Evolutionary conservation across 2,329 filamentous ascomycete species (phyloP).

Genomic region (Diaporthe capsici): DNA sequence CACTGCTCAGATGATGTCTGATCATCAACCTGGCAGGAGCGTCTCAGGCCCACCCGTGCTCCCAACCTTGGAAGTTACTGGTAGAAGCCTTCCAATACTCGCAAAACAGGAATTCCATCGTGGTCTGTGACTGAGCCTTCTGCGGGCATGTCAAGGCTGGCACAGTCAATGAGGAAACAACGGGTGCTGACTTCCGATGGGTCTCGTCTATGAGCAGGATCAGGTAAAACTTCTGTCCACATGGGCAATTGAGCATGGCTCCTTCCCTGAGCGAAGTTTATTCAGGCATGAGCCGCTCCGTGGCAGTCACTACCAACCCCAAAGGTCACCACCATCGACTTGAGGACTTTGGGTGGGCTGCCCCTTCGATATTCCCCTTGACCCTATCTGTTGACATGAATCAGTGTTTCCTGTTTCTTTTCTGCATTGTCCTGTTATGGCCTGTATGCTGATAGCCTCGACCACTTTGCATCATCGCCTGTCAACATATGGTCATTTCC

Average conservation of each 20-base stretch:
- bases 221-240: too few species aligned
- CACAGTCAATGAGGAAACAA: too few species aligned
- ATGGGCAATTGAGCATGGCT: background rate
- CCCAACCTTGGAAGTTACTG: too few species aligned
- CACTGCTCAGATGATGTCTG: background rate
- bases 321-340: background rate
- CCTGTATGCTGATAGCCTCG: background rate
- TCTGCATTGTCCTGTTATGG: background rate
- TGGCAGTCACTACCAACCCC: background rate
- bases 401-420: background rate
- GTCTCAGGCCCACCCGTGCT: background rate
- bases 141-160: background rate
- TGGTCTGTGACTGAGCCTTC: background rate
- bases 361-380: background rate
- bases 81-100: background rate
- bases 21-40: background rate
- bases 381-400: background rate
- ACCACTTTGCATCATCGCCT: background rate
- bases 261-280: background rate
- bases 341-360: background rate
- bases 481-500: slow-evolving; percentile 1
- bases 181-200: background rate
- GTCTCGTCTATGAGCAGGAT: background rate
- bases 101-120: background rate
- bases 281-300: too few species aligned